Evolutionary conservation across 495 filamentous ascomycete species (phyloP), one percentile per base, ranked within the genome.

Genomic region (Lophiostoma macrostomum): DNA sequence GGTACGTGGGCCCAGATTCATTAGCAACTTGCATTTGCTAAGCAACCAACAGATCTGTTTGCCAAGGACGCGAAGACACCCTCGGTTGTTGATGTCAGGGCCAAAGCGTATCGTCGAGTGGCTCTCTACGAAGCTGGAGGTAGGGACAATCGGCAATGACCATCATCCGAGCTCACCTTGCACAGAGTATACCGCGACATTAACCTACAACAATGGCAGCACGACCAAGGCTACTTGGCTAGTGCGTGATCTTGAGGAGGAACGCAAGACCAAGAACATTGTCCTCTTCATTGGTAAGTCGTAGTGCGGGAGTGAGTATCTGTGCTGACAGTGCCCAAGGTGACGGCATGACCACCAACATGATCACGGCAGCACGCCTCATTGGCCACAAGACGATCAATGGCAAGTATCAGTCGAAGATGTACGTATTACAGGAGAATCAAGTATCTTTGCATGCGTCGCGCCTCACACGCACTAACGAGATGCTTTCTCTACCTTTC

Each of bases 291-390:
- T 89, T 44, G 85, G 85, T n/a, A n/a, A n/a, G n/a, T n/a, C n/a
- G n/a, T n/a, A n/a, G n/a, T n/a, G n/a, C n/a, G n/a, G n/a, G n/a
- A n/a, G n/a, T n/a, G n/a, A n/a, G n/a, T n/a, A n/a, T n/a, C n/a
- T n/a, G n/a, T n/a, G n/a, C n/a, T n/a, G n/a, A n/a, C n/a, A n/a
- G n/a, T n/a, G n/a, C n/a, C n/a, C n/a, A n/a, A n/a, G n/a, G n/a
- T 66, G 84, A 87, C 52, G 84, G 85, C 45, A 89, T 89, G 85
- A 87, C 85, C 3, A 87, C 83, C 25, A 87, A 87, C 69, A 88
- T 88, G 85, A 78, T 80, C 57, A 80, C 75, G 13, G 64, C 50
- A 34, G 84, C 84, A n/a, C 81, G 85, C 28, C 71, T 88, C 42
- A 81, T 89, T 32, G 85, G 75, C 4, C 85, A 89, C 70, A 83